These are phyloP conservation scores for Zoysia pacifica DNA, from an alignment of 176 grass and related monocot genomes.

Conservation along the genomic window DNA sequence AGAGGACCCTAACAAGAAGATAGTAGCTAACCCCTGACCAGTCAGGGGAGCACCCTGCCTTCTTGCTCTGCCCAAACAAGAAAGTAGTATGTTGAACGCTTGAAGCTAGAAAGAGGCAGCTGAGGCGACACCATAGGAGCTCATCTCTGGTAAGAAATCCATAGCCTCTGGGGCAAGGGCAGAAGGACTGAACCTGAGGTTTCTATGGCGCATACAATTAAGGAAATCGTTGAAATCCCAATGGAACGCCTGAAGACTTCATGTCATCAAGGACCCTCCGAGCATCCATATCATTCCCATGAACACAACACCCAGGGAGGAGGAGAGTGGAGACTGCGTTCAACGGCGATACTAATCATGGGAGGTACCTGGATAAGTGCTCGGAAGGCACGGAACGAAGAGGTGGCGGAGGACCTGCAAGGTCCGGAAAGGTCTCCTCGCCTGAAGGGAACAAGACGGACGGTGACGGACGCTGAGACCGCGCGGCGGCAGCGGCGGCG, in stretches of 20 bases:
- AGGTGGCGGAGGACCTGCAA: background rate
- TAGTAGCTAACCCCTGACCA: constrained; percentile 61
- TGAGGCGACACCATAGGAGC: constrained; percentile 36
- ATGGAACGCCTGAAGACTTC: constrained; percentile 39
- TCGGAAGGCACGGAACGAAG: background rate
- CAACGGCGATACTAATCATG: constrained; percentile 38
- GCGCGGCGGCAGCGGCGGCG: too few relatives aligned
- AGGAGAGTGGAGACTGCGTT: constrained; percentile 29
- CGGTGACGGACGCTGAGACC: too few relatives aligned
- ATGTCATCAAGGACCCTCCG: constrained; percentile 54
- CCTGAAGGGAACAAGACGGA: too few relatives aligned
- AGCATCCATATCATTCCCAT: constrained; percentile 60
- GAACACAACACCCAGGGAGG: constrained; percentile 68
- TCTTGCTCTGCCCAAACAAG: constrained; percentile 59
- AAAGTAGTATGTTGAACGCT: constrained; percentile 79
- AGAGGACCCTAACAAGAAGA: constrained; percentile 67
- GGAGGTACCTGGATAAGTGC: background rate
- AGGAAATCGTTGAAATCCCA: constrained; percentile 64
- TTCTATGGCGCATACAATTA: constrained; percentile 59
- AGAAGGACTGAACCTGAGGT: constrained; percentile 73
- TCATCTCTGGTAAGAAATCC: constrained; percentile 62
- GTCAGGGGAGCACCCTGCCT: constrained; percentile 59
- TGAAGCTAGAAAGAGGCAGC: constrained; percentile 21
- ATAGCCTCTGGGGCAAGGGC: constrained; percentile 61
- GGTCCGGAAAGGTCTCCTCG: too few relatives aligned